These are phyloP conservation scores for Zygosaccharomyces sapae DNA, from an alignment of 1,139 yeast genomes.

Conservation along the genomic window DNA sequence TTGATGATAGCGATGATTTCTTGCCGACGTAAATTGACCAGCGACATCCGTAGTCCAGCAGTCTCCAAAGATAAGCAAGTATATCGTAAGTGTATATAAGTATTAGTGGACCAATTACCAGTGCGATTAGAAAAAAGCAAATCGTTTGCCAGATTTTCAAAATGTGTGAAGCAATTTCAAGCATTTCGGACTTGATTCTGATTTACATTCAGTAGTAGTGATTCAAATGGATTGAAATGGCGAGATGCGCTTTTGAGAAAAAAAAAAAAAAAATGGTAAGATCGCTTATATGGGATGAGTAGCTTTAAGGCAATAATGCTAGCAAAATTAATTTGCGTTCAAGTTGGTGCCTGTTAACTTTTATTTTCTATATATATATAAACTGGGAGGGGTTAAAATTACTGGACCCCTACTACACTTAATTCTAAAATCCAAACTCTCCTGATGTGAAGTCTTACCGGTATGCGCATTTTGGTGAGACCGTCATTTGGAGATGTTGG, in stretches of 20 bases:
- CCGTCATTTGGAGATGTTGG: slow-evolving; percentile 24
- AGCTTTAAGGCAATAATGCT: too few species aligned
- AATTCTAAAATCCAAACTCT: slow-evolving; percentile 44
- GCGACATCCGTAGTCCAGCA: slow-evolving; percentile 13
- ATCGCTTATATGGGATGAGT: too few species aligned
- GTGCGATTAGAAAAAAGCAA: slow-evolving; percentile 15
- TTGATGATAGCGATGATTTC: not conserved
- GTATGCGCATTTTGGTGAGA: slow-evolving; percentile 26
- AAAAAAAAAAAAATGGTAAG: too few species aligned
- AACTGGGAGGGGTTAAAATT: slow-evolving; percentile 5
- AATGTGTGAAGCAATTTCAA: slow-evolving; percentile 9
- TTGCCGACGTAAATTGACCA: slow-evolving; percentile 13
- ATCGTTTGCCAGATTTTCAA: slow-evolving; percentile 9
- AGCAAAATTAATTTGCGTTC: too few species aligned
- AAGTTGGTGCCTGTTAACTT: too few species aligned
- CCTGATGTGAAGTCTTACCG: slow-evolving; percentile 40
- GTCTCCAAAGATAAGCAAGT: slow-evolving; percentile 17
- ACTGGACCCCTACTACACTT: slow-evolving; percentile 42
- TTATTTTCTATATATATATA: too few species aligned
- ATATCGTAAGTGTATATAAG: slow-evolving; percentile 21
- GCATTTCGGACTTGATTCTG: not conserved
- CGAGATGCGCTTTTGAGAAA: too few species aligned
- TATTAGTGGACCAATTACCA: slow-evolving; percentile 19
- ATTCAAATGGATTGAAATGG: too few species aligned
- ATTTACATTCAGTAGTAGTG: not conserved